Base-by-base conservation (phyloP, 2,329 filamentous ascomycete genomes). In the Stromatinia cepivora region DNA sequence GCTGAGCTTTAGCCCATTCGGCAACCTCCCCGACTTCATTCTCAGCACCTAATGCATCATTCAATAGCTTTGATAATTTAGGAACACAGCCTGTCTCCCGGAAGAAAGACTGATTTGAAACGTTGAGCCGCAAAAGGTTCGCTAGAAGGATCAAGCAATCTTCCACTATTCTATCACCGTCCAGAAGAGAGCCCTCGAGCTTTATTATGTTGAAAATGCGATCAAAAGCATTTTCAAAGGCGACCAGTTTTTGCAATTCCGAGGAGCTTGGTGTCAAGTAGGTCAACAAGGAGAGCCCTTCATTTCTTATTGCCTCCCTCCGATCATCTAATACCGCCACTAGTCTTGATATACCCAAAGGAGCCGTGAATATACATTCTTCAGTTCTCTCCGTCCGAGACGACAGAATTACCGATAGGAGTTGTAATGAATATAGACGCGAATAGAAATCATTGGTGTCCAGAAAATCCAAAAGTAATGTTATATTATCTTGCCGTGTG, bases 401-500 rank as follows among this genome's bases (percentile, higher is more conserved):
- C 6, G 89, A 88, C 45, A 93, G 88, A 71, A 98, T 95, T 63
- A 94, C 92, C 34, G 91, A 89, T 52, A 99, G 88, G 53, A 99
- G 85, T 80, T 98, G 93, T 39, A 99, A 82, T 6, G 92, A 92
- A 81, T 98, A 98, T 0, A 98, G 86, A 34, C 94, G 90, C 31
- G 93, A 92, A 80, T 96, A 97, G 77, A 97, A 97, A 76, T 97
- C 94, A 73, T 85, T 85, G 20, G 90, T 88, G 74, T 97, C 94
- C 73, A 99, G 86, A 69, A 99, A 91, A 78, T 95, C 91, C 71
- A 99, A 87, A 34, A 99, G 86, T 22, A 95, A 84, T 2, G 92
- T 94, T 71, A 97, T 94, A 79, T 99, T 98, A 81, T 98, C 94
- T 87, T 97, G 94, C 72, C 92, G 90, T 84, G 97, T 94, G 46